Base-by-base conservation (phyloP, 345 rosid species). In the Eucalyptus pauciflora region DNA sequence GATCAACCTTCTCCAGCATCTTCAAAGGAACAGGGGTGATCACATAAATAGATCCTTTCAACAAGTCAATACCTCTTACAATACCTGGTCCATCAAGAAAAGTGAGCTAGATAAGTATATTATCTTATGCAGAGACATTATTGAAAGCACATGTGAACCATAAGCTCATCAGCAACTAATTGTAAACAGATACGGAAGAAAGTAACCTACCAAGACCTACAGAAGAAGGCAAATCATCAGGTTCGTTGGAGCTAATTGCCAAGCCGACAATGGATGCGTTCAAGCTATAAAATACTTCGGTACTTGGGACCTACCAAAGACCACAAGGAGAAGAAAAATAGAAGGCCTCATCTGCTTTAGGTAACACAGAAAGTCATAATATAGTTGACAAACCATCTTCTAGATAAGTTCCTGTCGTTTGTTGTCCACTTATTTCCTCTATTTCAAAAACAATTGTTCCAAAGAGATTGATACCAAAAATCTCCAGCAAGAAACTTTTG, bases 211-310 rank as follows among this genome's bases (percentile, higher is more conserved):
- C 99, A 88, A 98, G 97, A 83, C 99, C 99, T 88, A 95, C 94
- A 90, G 95, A 97, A 90, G 90, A 90, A 86, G 98, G 97, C 76
- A 96, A 88, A 92, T 94, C 91, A 86, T 93, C 96, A 46, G 93
- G 92, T 89, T 90, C 93, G 8, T 95, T 94, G 43, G 94, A 91
- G 92, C 95, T 94, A 88, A 94, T 87, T 81, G 96, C 99, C 94
- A 98, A 95, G 88, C 99, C 99, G 88, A 98, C 98, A 91, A 97
- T 93, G 88, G 96, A 92, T 48, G 95, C 97, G 79, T 98, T 97
- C 94, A 97, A 94, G 92, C 99, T 94, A 92, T 95, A 95, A 91
- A 92, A 96, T 48, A 93, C 89, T 90, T 98, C 99, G 60, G 93
- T 81, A 85, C 86, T 81, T 80, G 96, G 94, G 87, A 95, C 97